A percentile compares a stretch with the other conserved stretches of the same genome.
Evolutionary conservation across 169 alveolate species (phyloP).

Genomic region (Eimeria brunetti): DNA sequence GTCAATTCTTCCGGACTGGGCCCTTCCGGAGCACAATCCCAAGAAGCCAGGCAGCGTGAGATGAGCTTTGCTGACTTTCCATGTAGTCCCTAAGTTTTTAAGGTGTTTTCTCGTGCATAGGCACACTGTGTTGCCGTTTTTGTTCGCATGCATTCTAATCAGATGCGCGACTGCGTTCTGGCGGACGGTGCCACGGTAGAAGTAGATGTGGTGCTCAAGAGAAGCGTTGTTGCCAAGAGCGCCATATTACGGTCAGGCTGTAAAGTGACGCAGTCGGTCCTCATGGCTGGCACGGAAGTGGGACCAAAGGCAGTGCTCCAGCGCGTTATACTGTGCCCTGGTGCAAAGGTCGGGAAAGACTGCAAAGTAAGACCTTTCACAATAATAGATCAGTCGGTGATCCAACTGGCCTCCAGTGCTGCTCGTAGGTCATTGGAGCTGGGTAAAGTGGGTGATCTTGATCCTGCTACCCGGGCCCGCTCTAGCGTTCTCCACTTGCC

Average conservation of each 20-base stretch:
- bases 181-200: slow-evolving; percentile 73
- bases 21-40: slow-evolving; percentile 72
- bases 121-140: background rate
- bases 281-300: slow-evolving; percentile 61
- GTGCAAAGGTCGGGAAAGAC: slow-evolving; percentile 67
- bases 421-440: background rate
- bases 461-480: background rate
- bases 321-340: slow-evolving; percentile 51
- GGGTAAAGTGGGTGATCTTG: background rate
- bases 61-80: slow-evolving; percentile 6
- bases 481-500: too few relatives aligned
- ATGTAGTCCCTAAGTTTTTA: background rate
- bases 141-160: slow-evolving; percentile 12
- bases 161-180: slow-evolving; percentile 79
- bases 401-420: background rate
- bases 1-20: slow-evolving; percentile 70
- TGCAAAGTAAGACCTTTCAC: slow-evolving; percentile 65
- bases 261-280: slow-evolving; percentile 72
- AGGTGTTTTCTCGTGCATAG: background rate
- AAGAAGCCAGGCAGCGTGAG: slow-evolving; percentile 73
- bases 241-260: slow-evolving; percentile 55
- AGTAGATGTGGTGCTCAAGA: slow-evolving; percentile 72
- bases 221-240: slow-evolving; percentile 67
- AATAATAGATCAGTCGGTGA: background rate
- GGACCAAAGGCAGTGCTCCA: slow-evolving; percentile 68